Percentiles rank a stretch among this genome's conserved stretches.
Evolutionary conservation across 495 filamentous ascomycete genomes (phyloP).

Genomic region (Chaetomidium leptoderma): DNA sequence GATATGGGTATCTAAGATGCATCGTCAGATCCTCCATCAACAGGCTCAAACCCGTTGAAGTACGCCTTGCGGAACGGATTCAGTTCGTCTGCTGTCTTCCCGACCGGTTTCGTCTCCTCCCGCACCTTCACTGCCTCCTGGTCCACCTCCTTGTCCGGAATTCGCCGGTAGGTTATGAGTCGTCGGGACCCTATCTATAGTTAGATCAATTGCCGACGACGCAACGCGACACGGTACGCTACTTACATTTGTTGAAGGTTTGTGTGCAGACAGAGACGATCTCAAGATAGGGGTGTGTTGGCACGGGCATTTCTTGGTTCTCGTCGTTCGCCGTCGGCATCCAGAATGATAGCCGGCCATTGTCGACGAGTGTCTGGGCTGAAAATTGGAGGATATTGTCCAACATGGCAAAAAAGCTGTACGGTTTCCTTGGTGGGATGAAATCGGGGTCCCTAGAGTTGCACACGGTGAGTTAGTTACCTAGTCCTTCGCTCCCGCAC

Average conservation of each 20-base stretch:
- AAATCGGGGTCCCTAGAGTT: constrained; percentile 62
- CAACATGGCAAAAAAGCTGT: constrained; percentile 84
- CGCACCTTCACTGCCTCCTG: constrained; percentile 33
- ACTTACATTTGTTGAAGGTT: constrained; percentile 83
- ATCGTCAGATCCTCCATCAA: constrained; percentile 5
- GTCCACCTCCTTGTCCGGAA: constrained; percentile 57
- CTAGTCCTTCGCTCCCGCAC: not conserved
- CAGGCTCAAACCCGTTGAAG: constrained; percentile 40
- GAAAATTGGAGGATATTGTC: constrained; percentile 85
- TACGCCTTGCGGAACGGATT: constrained; percentile 75
- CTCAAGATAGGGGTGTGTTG: constrained; percentile 70
- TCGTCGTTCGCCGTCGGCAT: constrained; percentile 90
- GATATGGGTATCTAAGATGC: constrained; percentile 26
- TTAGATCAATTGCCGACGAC: constrained; percentile 3
- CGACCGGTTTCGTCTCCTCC: constrained; percentile 31
- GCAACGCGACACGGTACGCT: constrained; percentile 1
- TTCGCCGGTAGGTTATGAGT: constrained; percentile 76
- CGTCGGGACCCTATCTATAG: constrained; percentile 66
- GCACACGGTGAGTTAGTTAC: not conserved
- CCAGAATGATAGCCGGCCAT: constrained; percentile 86
- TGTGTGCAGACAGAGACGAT: constrained; percentile 79
- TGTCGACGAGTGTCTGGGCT: constrained; percentile 68
- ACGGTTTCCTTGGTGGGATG: constrained; percentile 83
- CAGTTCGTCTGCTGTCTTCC: constrained; percentile 64
- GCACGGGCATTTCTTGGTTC: constrained; percentile 65